Percentiles rank a stretch among this genome's conserved stretches.
phyloP scores from a whole-genome alignment of 768 basidiomycete genomes.

The Mycena crocata region DNA sequence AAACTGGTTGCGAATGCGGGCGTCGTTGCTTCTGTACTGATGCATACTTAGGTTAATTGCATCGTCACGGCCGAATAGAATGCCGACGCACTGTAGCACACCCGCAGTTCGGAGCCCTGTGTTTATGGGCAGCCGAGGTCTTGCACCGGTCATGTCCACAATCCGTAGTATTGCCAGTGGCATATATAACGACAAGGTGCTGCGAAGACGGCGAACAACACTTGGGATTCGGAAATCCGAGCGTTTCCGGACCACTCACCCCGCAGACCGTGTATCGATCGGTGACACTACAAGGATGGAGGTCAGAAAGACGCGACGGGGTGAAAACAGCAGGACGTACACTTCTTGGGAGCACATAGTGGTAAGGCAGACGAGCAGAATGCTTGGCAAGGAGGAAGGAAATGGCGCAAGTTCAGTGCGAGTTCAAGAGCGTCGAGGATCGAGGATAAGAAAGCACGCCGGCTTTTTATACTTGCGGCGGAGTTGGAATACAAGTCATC shows the following conservation, averaged over 20 bases:
- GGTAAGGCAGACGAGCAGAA: neutral
- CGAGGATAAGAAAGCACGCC: constrained; percentile 10
- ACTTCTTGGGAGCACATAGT: constrained; percentile 28
- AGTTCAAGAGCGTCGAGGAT: neutral
- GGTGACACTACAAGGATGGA: constrained; percentile 17
- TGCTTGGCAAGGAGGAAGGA: neutral
- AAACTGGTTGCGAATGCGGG: constrained; percentile 26
- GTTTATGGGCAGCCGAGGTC: constrained; percentile 24
- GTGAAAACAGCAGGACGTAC: neutral
- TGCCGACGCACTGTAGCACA: constrained; percentile 21
- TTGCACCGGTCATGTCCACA: constrained; percentile 25
- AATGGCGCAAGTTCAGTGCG: neutral
- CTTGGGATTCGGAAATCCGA: neutral
- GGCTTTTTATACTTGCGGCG: constrained; percentile 29
- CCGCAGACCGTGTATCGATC: constrained; percentile 25
- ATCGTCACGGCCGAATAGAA: neutral
- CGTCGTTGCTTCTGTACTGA: constrained; percentile 17
- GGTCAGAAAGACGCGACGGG: neutral
- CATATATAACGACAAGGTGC: constrained; percentile 26
- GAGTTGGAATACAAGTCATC: constrained; percentile 20
- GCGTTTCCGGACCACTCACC: neutral
- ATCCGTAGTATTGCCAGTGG: constrained; percentile 24
- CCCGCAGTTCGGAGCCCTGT: constrained; percentile 25
- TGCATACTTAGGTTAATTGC: neutral
- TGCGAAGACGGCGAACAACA: neutral